Evolutionary conservation across 148 eudicot genomes (phyloP).

Genomic region (Diospyros lotus): DNA sequence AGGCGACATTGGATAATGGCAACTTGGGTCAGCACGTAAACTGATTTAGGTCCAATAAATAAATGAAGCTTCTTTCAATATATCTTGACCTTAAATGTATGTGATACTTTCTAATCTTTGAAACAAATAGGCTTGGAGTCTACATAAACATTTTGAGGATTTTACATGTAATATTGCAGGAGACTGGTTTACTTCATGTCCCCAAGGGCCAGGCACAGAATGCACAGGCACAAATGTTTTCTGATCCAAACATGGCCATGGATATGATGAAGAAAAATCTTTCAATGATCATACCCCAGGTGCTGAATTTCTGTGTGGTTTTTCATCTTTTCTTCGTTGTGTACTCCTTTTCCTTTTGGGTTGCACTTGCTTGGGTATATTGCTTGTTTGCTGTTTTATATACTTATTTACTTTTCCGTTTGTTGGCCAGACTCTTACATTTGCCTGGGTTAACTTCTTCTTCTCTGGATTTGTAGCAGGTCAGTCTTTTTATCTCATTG

Average conservation of each 20-base stretch:
- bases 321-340: background rate
- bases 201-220: slow-evolving; percentile 90
- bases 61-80: no score
- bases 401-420: slow-evolving; percentile 1
- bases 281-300: slow-evolving; percentile 98
- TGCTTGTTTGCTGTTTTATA: background rate
- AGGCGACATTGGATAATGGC: background rate
- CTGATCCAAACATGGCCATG: slow-evolving; percentile 99
- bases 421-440: slow-evolving; percentile 79
- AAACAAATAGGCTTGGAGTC: no score
- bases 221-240: slow-evolving; percentile 97
- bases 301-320: slow-evolving; percentile 13
- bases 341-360: background rate
- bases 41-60: no score
- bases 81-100: no score
- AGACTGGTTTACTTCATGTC: slow-evolving; percentile 83
- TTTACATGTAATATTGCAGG: slow-evolving; percentile 43
- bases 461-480: slow-evolving; percentile 99
- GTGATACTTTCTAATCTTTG: no score
- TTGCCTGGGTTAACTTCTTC: slow-evolving; percentile 98
- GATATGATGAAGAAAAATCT: slow-evolving; percentile 99
- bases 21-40: no score
- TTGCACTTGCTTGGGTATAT: slow-evolving; percentile 10
- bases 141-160: no score
- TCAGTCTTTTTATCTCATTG: slow-evolving; percentile 18